Evolutionary conservation across 768 basidiomycete species (phyloP).

Genomic region (Krasilnikovozyma curviuscula): DNA sequence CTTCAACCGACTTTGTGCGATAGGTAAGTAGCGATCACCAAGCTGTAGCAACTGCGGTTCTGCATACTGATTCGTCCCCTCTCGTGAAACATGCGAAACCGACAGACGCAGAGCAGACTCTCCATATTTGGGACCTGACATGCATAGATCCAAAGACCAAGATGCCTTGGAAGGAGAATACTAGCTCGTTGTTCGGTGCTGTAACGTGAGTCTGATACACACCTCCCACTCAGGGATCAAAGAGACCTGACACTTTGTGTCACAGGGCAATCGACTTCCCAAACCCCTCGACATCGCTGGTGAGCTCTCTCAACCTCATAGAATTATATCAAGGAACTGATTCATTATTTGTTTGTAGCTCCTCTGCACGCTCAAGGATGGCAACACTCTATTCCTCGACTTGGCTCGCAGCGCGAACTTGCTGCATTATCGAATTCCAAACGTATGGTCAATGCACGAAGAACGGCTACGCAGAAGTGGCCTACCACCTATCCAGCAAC

Average conservation of each 20-base stretch:
- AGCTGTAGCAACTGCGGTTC: too few species aligned
- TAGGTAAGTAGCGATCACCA: slow-evolving; percentile 34
- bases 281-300: slow-evolving; percentile 39
- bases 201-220: slow-evolving; percentile 17
- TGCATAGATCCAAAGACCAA: slow-evolving; percentile 35
- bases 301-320: background rate
- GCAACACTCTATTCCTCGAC: slow-evolving; percentile 56
- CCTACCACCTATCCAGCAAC: slow-evolving; percentile 14
- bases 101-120: slow-evolving; percentile 36
- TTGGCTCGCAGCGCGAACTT: slow-evolving; percentile 41
- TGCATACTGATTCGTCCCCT: too few species aligned
- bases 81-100: too few species aligned
- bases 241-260: background rate
- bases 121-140: slow-evolving; percentile 45
- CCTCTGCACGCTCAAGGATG: slow-evolving; percentile 36
- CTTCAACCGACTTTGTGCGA: slow-evolving; percentile 38
- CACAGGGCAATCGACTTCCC: slow-evolving; percentile 37
- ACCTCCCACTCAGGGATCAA: too few species aligned
- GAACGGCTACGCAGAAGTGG: slow-evolving; percentile 35
- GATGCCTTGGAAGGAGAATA: slow-evolving; percentile 29
- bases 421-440: slow-evolving; percentile 49
- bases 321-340: slow-evolving; percentile 5
- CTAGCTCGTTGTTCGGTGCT: slow-evolving; percentile 16
- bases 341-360: slow-evolving; percentile 25
- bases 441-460: slow-evolving; percentile 56